A percentile compares a stretch with the other conserved stretches of the same genome.
These are phyloP conservation scores for Nakaseomyces uthaithaninus DNA, from an alignment of 1,139 yeast genomes.

Conservation along the genomic window DNA sequence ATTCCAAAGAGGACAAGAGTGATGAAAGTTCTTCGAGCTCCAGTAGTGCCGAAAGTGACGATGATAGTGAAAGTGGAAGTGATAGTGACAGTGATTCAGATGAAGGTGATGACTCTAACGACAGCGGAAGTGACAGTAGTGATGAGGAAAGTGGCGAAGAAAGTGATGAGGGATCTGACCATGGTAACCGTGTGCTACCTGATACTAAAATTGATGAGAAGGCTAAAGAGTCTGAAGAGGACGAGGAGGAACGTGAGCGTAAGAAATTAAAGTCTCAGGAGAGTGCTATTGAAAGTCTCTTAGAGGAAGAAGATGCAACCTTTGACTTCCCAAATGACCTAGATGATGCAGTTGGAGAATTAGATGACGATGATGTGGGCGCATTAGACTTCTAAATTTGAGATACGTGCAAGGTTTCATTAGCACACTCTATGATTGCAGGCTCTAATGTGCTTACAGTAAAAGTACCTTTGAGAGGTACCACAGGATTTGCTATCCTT, in stretches of 20 bases:
- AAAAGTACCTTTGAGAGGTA: too few relatives aligned
- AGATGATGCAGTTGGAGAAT: conserved; percentile 4
- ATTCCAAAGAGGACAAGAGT: conserved; percentile 15
- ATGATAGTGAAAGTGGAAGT: conserved; percentile 10
- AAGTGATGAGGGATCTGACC: conserved; percentile 11
- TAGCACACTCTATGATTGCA: too few relatives aligned
- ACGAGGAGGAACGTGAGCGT: conserved; percentile 9
- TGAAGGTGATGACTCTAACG: conserved; percentile 5
- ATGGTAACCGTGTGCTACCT: background rate
- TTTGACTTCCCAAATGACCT: conserved; percentile 5
- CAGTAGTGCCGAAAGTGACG: conserved; percentile 12
- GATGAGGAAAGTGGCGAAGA: conserved; percentile 10
- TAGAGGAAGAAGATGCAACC: conserved; percentile 2
- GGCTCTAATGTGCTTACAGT: too few relatives aligned
- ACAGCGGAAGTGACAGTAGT: conserved; percentile 9
- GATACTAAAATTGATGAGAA: conserved; percentile 9
- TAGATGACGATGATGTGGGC: conserved; percentile 5
- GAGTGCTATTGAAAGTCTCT: conserved; percentile 4
- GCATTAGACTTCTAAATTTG: conserved; percentile 2
- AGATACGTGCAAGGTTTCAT: too few relatives aligned
- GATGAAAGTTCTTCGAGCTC: conserved; percentile 11
- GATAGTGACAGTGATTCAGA: conserved; percentile 7
- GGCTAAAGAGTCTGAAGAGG: conserved; percentile 11
- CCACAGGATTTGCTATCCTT: too few relatives aligned
- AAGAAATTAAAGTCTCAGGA: conserved; percentile 5